These are phyloP conservation scores for Coniochaeta sp. DNA, from an alignment of 2,329 filamentous ascomycete genomes.

Conservation along the genomic window DNA sequence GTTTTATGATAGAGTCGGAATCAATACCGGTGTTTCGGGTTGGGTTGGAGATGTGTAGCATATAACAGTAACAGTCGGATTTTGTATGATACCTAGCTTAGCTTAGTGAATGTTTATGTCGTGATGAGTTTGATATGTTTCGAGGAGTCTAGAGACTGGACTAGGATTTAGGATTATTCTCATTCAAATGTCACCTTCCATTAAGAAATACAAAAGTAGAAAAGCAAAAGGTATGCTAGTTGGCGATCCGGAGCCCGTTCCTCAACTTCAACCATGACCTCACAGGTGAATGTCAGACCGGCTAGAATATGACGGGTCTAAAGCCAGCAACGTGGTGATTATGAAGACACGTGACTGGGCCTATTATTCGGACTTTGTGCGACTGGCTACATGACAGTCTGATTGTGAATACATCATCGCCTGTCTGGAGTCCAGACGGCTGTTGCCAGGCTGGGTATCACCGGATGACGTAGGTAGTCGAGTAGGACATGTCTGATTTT, in stretches of 20 bases:
- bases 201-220: no score
- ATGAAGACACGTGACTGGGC: not conserved
- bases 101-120: conserved; percentile 1
- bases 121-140: no score
- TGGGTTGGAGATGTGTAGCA: no score
- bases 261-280: no score
- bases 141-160: no score
- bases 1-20: not conserved
- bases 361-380: not conserved
- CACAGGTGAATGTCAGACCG: not conserved
- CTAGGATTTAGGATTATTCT: no score
- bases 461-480: not conserved
- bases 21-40: not conserved
- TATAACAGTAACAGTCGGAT: conserved; percentile 1
- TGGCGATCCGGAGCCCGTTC: no score
- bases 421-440: not conserved
- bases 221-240: no score
- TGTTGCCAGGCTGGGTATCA: not conserved
- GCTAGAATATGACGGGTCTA: no score
- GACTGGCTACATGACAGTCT: not conserved
- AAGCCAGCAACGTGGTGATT: not conserved
- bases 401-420: not conserved
- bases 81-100: conserved; percentile 2
- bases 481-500: not conserved
- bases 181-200: no score